Base-by-base conservation (phyloP, 2,329 filamentous ascomycete species). In the Zalaria sp. region DNA sequence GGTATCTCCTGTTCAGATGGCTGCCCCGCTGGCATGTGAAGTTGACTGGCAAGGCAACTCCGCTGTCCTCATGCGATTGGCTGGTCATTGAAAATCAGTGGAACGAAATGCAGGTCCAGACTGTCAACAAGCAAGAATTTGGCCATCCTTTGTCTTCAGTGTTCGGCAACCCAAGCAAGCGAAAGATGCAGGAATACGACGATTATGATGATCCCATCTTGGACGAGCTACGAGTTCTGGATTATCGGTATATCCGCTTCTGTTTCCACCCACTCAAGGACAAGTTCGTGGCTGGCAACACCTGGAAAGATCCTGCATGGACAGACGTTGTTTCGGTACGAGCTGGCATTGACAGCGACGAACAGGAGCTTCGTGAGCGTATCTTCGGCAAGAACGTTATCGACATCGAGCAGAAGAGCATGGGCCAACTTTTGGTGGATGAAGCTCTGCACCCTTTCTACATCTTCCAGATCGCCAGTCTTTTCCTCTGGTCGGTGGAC, bases 401-500 rank as follows among this genome's bases (percentile, higher is more conserved):
- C 50, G 84, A 95, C 48, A 93, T 98, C 51, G 78, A 93, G 53
- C 81, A 95, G 55, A 98, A 95, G 63, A 79, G 83, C 1, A 73
- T 81, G 10, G 72, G 77, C 1, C 84, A 93, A 55, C 74, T 98
- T 38, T 70, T 98, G 9, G 71, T 94, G 18, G 89, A 98, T 52
- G 91, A 98, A 75, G 87, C 85, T 18, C 87, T 98, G 54, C 91
- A 98, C 57, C 93, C 91, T 0, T 98, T 98, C 59, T 98, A 98
- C 59, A 82, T 98, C 43, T 98, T 98, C 57, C 91, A 98, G 62
- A 81, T 96, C 53, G 89, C 88, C 38, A 96, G 91, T 67, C 68
- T 98, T 49, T 63, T 93, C 34, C 75, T 98, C 3, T 98, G 91
- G 91, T 95, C 89, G 6, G 58, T 95, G 51, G 91, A 98, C 56